These are phyloP conservation scores for Tulasnella calospora DNA, from an alignment of 768 basidiomycete genomes.

Conservation along the genomic window DNA sequence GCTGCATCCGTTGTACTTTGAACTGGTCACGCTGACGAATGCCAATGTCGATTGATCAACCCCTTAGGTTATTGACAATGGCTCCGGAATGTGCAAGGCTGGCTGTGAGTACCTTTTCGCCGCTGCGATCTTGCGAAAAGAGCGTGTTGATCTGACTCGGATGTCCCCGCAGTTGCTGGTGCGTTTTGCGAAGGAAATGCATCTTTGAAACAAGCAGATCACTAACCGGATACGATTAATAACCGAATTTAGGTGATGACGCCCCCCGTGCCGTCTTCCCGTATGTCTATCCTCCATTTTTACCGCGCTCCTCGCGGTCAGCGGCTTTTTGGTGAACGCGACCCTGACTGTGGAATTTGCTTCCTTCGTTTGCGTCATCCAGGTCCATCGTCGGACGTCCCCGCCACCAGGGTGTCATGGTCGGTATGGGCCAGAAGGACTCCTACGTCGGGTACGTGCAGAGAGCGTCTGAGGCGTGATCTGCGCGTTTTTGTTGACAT, in stretches of 20 bases:
- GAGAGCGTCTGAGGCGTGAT: constrained; percentile 6
- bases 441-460: constrained; percentile 81
- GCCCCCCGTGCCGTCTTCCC: constrained; percentile 91
- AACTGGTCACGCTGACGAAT: not conserved
- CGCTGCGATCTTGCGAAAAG: constrained; percentile 20
- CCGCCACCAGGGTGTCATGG: constrained; percentile 93
- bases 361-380: constrained; percentile 18
- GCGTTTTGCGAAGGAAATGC: constrained; percentile 29
- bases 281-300: constrained; percentile 48
- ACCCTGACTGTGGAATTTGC: constrained; percentile 20
- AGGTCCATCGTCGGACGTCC: constrained; percentile 93
- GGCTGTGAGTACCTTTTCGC: constrained; percentile 63
- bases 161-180: constrained; percentile 56
- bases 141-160: constrained; percentile 27
- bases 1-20: not conserved
- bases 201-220: not conserved
- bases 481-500: constrained; percentile 8
- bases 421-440: constrained; percentile 95
- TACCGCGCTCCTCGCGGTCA: not conserved
- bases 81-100: constrained; percentile 99
- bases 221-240: constrained; percentile 28
- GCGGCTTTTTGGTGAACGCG: constrained; percentile 16
- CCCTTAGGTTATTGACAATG: constrained; percentile 72
- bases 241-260: constrained; percentile 65
- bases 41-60: constrained; percentile 19